Evolutionary conservation across 176 grass and related monocot species (phyloP).

Genomic region (Cymbopogon citratus): DNA sequence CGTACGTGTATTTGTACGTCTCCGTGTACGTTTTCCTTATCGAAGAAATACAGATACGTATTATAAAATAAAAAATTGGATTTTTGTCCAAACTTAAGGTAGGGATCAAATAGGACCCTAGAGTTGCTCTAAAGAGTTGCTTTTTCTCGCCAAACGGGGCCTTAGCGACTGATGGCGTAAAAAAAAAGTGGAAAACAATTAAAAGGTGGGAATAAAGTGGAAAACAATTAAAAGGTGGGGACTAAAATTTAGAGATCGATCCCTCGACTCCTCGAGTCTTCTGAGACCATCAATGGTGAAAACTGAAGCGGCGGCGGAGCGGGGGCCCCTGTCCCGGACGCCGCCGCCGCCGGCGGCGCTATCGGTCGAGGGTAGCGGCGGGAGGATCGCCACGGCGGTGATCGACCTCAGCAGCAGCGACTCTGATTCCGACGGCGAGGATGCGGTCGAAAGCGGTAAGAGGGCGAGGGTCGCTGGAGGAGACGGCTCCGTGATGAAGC

Average conservation of each 20-base stretch:
- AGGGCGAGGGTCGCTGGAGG: not conserved
- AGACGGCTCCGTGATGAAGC: slow-evolving; percentile 13
- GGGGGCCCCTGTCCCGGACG: not conserved
- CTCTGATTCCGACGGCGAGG: slow-evolving; percentile 47
- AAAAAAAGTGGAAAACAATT: too few relatives aligned
- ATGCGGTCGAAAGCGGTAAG: slow-evolving; percentile 6
- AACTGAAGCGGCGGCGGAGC: slow-evolving; percentile 27
- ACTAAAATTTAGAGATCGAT: not conserved
- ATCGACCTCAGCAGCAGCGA: slow-evolving; percentile 82
- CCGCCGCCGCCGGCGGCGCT: not conserved
- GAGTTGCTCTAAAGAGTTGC: too few relatives aligned
- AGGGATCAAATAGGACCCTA: too few relatives aligned
- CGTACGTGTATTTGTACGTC: too few relatives aligned
- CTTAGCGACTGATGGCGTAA: too few relatives aligned
- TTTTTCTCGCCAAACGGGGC: too few relatives aligned
- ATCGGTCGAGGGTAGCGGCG: not conserved
- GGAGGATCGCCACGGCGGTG: not conserved
- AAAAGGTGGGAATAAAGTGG: too few relatives aligned
- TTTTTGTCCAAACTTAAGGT: too few relatives aligned
- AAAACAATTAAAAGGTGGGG: not conserved
- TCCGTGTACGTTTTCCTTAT: too few relatives aligned
- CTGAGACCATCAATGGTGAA: slow-evolving; percentile 34
- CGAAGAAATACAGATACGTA: too few relatives aligned
- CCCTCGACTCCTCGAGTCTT: not conserved
- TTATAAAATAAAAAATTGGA: too few relatives aligned